Percentiles rank a stretch among this genome's conserved stretches.
Conservation (phyloP, 768 basidiomycete species). For the Podaxis rugospora region DNA sequence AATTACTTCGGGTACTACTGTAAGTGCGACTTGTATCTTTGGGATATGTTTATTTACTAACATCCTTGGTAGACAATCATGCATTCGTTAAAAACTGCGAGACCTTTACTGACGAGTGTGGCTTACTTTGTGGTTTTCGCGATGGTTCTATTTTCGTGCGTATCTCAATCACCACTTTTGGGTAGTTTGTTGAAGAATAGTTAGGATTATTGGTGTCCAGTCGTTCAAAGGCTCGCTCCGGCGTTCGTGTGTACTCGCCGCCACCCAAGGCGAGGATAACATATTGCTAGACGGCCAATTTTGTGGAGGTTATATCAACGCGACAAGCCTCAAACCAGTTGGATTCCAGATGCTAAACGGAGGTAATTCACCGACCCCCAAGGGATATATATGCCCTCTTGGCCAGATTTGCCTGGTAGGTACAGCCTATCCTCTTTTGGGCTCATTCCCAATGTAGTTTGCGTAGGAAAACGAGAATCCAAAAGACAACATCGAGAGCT, state of each 20-base stretch:
- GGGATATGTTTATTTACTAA: slow-evolving; percentile 3
- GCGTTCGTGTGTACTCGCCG: slow-evolving; percentile 53
- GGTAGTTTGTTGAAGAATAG: not conserved
- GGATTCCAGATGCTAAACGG: slow-evolving; percentile 31
- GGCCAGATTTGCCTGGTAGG: slow-evolving; percentile 79
- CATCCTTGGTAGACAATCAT: slow-evolving; percentile 59
- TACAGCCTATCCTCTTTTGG: not conserved
- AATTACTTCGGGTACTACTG: slow-evolving; percentile 89
- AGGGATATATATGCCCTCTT: slow-evolving; percentile 88
- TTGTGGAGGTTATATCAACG: slow-evolving; percentile 82
- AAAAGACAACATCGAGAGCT: slow-evolving; percentile 60
- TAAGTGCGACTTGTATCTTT: slow-evolving; percentile 31
- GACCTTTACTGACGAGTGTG: slow-evolving; percentile 85
- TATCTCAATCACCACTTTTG: slow-evolving; percentile 10
- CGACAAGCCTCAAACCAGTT: slow-evolving; percentile 42
- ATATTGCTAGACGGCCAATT: slow-evolving; percentile 45
- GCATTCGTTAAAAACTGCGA: slow-evolving; percentile 85
- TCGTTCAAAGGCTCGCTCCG: slow-evolving; percentile 85
- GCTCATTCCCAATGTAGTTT: not conserved
- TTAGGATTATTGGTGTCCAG: slow-evolving; percentile 89
- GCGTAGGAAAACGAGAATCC: slow-evolving; percentile 66
- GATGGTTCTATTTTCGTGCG: slow-evolving; percentile 82
- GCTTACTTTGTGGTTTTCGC: slow-evolving; percentile 92
- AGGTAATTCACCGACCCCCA: slow-evolving; percentile 28
- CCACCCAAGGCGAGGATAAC: slow-evolving; percentile 49